Evolutionary conservation across 768 basidiomycete species (phyloP), one percentile per base, ranked within the genome.

Genomic region (Tylopilus subfusipes): DNA sequence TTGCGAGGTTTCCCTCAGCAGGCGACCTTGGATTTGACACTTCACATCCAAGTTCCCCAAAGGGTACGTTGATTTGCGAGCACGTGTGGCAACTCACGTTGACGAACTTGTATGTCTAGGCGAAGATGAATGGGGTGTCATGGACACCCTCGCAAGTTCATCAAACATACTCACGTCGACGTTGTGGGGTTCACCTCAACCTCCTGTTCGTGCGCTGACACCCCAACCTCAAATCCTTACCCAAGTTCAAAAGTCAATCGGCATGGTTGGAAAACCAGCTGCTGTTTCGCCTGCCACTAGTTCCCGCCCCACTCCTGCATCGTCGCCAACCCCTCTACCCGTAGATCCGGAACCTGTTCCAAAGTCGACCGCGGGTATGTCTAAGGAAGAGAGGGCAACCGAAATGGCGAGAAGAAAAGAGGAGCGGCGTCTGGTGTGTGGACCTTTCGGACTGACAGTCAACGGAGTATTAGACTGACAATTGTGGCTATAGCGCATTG

Each of bases 361-460:
- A 4, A 63, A 55, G 48, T 73, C 76, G 52, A 71, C 80, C 25
- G 70, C 68, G 2, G 75, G 73, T 0, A 76, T 93, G 79, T 80
- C 82, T 25, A 97, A 93, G 69, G 96, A 97, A 69, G 93, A 95
- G 61, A 96, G 90, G 70, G 90, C 90, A 2, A 85, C 84, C n/a
- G 93, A 97, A 75, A 88, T 98, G 85, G 88, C 88, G 9, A 77
- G 88, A 58, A 78, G 94, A 55, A 88, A 95, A 65, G 95, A 98
- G 68, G 96, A 98, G 68, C 76, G 96, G 42, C 93, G 88, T 68
- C 84, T 91, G 76, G 92, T 92, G 50, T 19, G 81, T 71, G n/a
- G 18, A 42, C 42, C 47, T 6, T 5, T 11, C 8, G n/a, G 27
- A 29, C 25, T 8, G 6, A 16, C 18, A 44, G 14, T 4, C 14